A percentile compares a stretch with the other conserved stretches of the same genome.
Evolutionary conservation across 768 basidiomycete genomes (phyloP).

Genomic region (Neoboletus magnificus): DNA sequence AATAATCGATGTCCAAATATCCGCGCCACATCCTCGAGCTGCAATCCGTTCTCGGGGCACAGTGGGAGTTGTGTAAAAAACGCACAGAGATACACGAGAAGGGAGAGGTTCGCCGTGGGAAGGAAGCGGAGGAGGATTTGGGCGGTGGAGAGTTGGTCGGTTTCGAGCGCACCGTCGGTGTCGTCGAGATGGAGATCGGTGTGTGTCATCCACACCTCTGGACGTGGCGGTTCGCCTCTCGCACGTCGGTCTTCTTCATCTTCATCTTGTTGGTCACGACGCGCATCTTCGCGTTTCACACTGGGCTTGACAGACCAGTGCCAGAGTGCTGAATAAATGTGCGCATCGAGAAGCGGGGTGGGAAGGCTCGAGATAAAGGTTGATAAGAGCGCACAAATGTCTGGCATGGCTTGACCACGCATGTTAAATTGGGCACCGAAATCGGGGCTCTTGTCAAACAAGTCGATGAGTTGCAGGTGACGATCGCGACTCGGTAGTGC

Average conservation of each 20-base stretch:
- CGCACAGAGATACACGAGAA: slow-evolving; percentile 43
- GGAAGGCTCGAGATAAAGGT: slow-evolving; percentile 48
- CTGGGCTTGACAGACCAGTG: slow-evolving; percentile 44
- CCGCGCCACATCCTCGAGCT: slow-evolving; percentile 42
- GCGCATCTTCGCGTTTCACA: slow-evolving; percentile 32
- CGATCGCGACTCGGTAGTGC: slow-evolving; percentile 40
- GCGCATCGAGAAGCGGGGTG: slow-evolving; percentile 41
- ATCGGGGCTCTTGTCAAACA: slow-evolving; percentile 35
- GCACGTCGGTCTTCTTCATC: slow-evolving; percentile 33
- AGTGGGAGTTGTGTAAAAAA: slow-evolving; percentile 53
- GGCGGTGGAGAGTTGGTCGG: slow-evolving; percentile 37
- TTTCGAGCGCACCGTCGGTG: slow-evolving; percentile 26
- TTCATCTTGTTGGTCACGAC: slow-evolving; percentile 27
- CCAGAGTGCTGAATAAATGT: slow-evolving; percentile 42
- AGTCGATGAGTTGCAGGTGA: slow-evolving; percentile 36
- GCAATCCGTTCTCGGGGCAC: slow-evolving; percentile 48
- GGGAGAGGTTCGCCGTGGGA: slow-evolving; percentile 37
- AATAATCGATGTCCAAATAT: slow-evolving; percentile 45
- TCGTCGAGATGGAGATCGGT: slow-evolving; percentile 17
- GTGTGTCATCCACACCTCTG: slow-evolving; percentile 4
- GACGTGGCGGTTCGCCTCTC: slow-evolving; percentile 26
- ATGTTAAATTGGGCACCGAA: slow-evolving; percentile 26
- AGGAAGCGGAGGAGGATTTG: slow-evolving; percentile 51
- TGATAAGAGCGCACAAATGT: slow-evolving; percentile 45
- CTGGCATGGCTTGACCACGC: slow-evolving; percentile 38